Base-by-base conservation (phyloP, 768 basidiomycete species). In the Tylopilus cervinicoccineus region DNA sequence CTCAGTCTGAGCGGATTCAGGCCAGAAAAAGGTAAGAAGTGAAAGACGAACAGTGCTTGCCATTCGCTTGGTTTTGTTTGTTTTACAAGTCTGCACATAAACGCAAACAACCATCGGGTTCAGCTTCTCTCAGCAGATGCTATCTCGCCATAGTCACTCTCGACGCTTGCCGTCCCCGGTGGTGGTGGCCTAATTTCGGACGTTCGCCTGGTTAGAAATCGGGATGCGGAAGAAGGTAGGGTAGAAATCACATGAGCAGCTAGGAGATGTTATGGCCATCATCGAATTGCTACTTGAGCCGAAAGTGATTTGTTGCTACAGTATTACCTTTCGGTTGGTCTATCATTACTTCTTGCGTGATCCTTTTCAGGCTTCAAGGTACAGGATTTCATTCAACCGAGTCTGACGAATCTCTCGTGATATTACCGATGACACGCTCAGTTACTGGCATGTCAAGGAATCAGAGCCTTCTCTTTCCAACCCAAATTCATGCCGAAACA, bases 81-180 rank as follows among this genome's bases (percentile, higher is more conserved):
- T 54, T 55, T 52, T 19, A 7, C 42, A 45, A 31, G 23, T 6
- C 22, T 23, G 47, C 42, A 63, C 44, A 57, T 22, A 52, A 20
- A 24, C 27, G 16, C 43, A 64, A 63, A 64, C 43, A 61, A 53
- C 33, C 33, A 23, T 34, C n/a, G n/a, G n/a, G n/a, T n/a, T n/a
- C n/a, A n/a, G n/a, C 12, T 16, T 33, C 8, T 34, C 32, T 16
- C 14, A n/a, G n/a, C n/a, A n/a, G n/a, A n/a, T n/a, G n/a, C n/a
- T 34, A n/a, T 34, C 9, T 28, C 27, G 2, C n/a, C n/a, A n/a
- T n/a, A n/a, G n/a, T n/a, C n/a, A n/a, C n/a, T n/a, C n/a, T 20
- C 9, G 16, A 14, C n/a, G 19, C 1, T 40, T 56, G 47, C 43
- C 50, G 41, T 52, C 6, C 26, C 17, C 6, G 5, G 19, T 45